Evolutionary conservation across 169 alveolate genomes (phyloP), one percentile per base, ranked within the genome.

Genomic region (Plasmodium adleri): DNA sequence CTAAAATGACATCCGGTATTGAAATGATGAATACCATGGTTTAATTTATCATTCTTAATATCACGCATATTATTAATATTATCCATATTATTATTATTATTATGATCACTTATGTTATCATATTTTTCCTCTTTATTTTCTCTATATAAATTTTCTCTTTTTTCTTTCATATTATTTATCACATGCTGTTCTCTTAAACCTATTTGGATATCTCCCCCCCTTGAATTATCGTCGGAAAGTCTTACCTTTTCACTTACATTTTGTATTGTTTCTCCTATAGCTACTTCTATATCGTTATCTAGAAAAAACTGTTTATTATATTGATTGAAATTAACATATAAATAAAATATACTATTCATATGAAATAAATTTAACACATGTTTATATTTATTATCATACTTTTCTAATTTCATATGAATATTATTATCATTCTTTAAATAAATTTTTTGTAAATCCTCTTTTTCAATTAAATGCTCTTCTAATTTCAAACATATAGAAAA

Each of bases 401-500:
- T 78, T 22, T 78, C 89, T 13, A 26, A 17, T 63, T 24, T 22
- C 5, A 76, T 1, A 12, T 76, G 45, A 50, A 45, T 52, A 9
- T 62, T 47, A 22, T 39, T 47, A 45, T 74, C 39, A 64, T 3
- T 6, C 59, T 43, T 5, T 20, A 24, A 12, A 17, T 52, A 20
- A 1, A 50, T 8, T 13, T 70, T 24, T 71, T 66, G 71, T 24
- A 67, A 45, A 71, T 78, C 76, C 6, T 71, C 54, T 58, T 58
- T 64, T 24, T 45, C 49, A n/a, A 78, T 32, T 22, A 59, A 49
- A 58, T 60, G 54, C 26, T 78, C 89, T 59, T 78, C 89, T 26
- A 78, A 78, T 71, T 66, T 78, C 7, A 78, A 68, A 43, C 70
- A 17, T 24, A 78, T 78, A n/a, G 89, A 78, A 64, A 78, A 78